Conservation (phyloP, 1,139 yeast genomes). For the Pichia sp. region DNA sequence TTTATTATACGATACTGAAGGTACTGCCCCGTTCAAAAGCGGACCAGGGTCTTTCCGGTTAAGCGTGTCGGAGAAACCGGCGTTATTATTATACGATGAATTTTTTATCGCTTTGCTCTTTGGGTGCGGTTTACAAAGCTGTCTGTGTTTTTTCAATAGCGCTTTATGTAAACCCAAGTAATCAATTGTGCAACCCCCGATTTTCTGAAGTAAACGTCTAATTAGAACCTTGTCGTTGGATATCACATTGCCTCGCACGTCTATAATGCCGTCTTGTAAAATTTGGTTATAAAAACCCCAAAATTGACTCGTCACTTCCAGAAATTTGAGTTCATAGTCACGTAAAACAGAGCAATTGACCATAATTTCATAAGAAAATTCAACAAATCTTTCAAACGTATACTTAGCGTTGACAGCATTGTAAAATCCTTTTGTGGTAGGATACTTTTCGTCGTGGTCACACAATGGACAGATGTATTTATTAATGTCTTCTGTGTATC, state of each 20-base stretch:
- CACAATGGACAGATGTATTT: slow-evolving; percentile 67
- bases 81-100: too few relatives aligned
- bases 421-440: slow-evolving; percentile 22
- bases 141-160: too few relatives aligned
- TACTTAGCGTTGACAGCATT: not conserved
- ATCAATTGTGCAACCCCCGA: slow-evolving; percentile 3
- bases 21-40: too few relatives aligned
- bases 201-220: slow-evolving; percentile 1
- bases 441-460: slow-evolving; percentile 28
- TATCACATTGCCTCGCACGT: not conserved
- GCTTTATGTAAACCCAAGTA: not conserved
- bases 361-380: slow-evolving; percentile 2
- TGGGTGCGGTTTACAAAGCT: too few relatives aligned
- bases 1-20: too few relatives aligned
- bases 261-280: not conserved
- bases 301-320: slow-evolving; percentile 2
- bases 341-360: not conserved
- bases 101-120: too few relatives aligned
- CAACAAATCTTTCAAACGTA: slow-evolving; percentile 4
- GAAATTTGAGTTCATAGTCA: slow-evolving; percentile 3
- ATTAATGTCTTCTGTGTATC: slow-evolving; percentile 28
- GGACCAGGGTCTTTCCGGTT: too few relatives aligned
- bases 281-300: not conserved
- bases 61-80: too few relatives aligned
- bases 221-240: not conserved